These are phyloP conservation scores for Mortierella hygrophila DNA, from an alignment of 192 early-diverging fungal species.

Conservation along the genomic window DNA sequence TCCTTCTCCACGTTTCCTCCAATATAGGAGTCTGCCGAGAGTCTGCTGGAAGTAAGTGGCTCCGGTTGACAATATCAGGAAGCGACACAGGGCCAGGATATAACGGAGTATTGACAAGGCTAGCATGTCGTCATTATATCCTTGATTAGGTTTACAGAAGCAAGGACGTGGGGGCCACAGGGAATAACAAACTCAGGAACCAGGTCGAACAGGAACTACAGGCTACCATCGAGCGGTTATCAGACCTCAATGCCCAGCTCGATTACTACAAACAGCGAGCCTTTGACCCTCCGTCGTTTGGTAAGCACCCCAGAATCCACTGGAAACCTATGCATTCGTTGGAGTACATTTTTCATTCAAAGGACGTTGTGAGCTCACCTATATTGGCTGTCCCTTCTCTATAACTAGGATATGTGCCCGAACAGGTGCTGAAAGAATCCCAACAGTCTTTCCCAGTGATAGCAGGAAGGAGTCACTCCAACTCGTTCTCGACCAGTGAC, in stretches of 20 bases:
- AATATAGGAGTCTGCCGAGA: conserved; percentile 40
- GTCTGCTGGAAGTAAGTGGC: conserved; percentile 27
- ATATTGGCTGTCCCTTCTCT: not conserved
- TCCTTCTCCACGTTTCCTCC: not conserved
- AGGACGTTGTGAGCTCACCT: not conserved
- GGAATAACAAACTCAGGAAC: conserved; percentile 49
- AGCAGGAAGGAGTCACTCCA: conserved; percentile 48
- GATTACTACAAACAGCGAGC: conserved; percentile 52
- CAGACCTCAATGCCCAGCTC: conserved; percentile 35
- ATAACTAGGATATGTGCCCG: conserved; percentile 31
- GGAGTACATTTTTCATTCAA: not conserved
- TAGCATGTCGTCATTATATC: not conserved
- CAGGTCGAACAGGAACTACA: conserved; percentile 41
- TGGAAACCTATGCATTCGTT: too few species aligned
- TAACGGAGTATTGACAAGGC: not conserved
- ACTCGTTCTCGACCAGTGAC: conserved; percentile 54
- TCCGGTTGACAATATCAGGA: not conserved
- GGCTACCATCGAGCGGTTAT: conserved; percentile 37
- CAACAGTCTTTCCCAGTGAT: conserved; percentile 23
- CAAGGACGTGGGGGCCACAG: conserved; percentile 37
- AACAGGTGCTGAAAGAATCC: conserved; percentile 34
- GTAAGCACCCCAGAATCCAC: not conserved
- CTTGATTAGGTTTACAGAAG: conserved; percentile 32
- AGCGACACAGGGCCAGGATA: not conserved
- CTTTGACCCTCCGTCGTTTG: conserved; percentile 45